Evolutionary conservation across 75 land plant genomes (phyloP).

Genomic region (Cupressus sempervirens): DNA sequence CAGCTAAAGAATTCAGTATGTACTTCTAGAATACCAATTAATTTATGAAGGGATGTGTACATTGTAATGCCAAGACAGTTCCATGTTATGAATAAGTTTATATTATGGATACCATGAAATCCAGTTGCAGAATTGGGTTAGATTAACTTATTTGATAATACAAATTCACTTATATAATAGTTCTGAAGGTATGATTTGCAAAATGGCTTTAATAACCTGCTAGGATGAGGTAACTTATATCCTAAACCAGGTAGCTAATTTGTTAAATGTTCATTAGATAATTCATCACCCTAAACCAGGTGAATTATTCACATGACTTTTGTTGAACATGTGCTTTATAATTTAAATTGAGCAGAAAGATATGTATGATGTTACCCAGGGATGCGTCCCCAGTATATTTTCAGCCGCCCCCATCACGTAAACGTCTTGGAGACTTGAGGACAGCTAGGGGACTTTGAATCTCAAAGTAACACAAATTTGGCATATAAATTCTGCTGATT

Average conservation of each 20-base stretch:
- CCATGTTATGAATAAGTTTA: neutral
- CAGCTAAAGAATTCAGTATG: neutral
- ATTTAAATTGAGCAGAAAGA: neutral
- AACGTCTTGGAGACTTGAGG: too few species aligned
- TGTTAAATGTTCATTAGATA: too few species aligned
- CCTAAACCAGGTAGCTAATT: neutral
- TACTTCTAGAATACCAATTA: neutral
- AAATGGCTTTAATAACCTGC: neutral
- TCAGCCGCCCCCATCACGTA: too few species aligned
- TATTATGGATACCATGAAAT: neutral
- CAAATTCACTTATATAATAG: neutral
- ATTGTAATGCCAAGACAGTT: neutral
- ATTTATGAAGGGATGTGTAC: neutral
- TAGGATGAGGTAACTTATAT: neutral
- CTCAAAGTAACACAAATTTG: too few species aligned
- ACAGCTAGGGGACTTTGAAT: too few species aligned
- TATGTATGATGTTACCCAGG: too few species aligned
- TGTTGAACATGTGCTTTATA: neutral
- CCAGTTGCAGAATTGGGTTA: neutral
- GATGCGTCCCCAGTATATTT: too few species aligned
- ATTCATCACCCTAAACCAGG: neutral
- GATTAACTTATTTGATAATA: neutral
- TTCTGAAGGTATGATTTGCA: neutral
- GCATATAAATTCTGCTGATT: too few species aligned
- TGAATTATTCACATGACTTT: neutral